Evolutionary conservation across 2,329 filamentous ascomycete species (phyloP).

Genomic region (Pestalotiopsis sp.): DNA sequence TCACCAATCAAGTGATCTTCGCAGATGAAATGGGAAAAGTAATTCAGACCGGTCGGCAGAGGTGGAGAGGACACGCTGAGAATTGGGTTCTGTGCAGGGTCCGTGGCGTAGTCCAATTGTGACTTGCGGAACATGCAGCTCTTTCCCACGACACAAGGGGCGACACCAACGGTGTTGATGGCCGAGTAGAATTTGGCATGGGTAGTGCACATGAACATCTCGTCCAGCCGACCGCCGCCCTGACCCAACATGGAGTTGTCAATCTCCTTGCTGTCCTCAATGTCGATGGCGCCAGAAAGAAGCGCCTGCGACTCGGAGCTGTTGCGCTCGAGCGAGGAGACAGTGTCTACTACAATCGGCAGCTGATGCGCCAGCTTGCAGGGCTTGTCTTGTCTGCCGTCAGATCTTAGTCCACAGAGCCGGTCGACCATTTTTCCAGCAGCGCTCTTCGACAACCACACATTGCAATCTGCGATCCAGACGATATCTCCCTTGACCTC

Average conservation of each 20-base stretch:
- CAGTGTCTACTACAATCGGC: constrained; percentile 82
- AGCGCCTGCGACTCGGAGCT: constrained; percentile 32
- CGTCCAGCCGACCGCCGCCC: constrained; percentile 84
- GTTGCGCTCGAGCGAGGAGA: constrained; percentile 35
- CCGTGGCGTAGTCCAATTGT: constrained; percentile 77
- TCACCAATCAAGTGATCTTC: constrained; percentile 97
- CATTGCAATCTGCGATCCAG: constrained; percentile 96
- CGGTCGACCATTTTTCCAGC: constrained; percentile 88
- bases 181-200: constrained; percentile 98
- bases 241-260: constrained; percentile 33
- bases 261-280: constrained; percentile 33
- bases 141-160: constrained; percentile 94
- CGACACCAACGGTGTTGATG: constrained; percentile 90
- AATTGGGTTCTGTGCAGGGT: constrained; percentile 48
- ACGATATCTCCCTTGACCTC: constrained; percentile 87
- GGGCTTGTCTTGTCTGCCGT: constrained; percentile 52
- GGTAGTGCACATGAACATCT: constrained; percentile 90
- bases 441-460: constrained; percentile 83
- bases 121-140: constrained; percentile 98
- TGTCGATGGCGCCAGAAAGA: constrained; percentile 34
- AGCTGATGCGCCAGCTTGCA: constrained; percentile 97
- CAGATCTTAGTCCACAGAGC: constrained; percentile 67
- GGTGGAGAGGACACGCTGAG: constrained; percentile 40
- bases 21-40: constrained; percentile 94
- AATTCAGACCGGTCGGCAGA: constrained; percentile 75